Base-by-base conservation (phyloP, 768 basidiomycete genomes). In the Dentipellis sp. region DNA sequence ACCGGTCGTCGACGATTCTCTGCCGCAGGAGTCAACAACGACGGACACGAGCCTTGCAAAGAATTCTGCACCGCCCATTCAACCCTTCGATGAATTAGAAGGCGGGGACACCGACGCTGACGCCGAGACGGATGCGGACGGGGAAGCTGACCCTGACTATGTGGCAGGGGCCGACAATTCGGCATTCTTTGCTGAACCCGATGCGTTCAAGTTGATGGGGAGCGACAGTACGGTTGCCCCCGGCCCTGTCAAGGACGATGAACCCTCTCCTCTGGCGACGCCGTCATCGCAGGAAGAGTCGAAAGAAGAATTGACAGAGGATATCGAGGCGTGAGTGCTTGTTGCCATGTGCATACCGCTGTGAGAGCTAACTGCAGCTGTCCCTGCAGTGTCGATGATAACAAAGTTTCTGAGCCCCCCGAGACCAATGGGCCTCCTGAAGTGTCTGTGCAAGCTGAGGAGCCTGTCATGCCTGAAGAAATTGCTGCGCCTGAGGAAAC, bases 131-230 rank as follows among this genome's bases (percentile, higher is more conserved):
- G 61, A 62, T 29, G 61, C 61, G 11, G 61, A 60, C 22, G 61
- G 61, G 36, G 61, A 62, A 45, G 61, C 40, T 9, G 61, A 60
- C 42, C 61, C 61, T 11, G 59, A 62, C 29, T 62, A 60, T 22
- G 21, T 53, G n/a, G 29, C 29, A n/a, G 22, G 11, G 6, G 12
- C n/a, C 10, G 53, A 37, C 9, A 12, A 0, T 12, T 29, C 48
- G 7, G 50, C 50, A 16, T 17, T 34, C 19, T 12, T 14, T 34
- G 6, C 23, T 19, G 22, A 42, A 23, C 14, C 5, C 2, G 22
- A 38, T 17, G 42, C 36, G 10, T 55, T 50, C 49, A 49, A 46
- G 36, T n/a, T 42, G 10, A 49, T 51, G 47, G 52, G 22, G 2
- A 40, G 37, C 22, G 40, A 39, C 29, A 38, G 29, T 36, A 50